Evolutionary conservation across 2,329 filamentous ascomycete species (phyloP).

Genomic region (Chrysoporthe austroafricana): DNA sequence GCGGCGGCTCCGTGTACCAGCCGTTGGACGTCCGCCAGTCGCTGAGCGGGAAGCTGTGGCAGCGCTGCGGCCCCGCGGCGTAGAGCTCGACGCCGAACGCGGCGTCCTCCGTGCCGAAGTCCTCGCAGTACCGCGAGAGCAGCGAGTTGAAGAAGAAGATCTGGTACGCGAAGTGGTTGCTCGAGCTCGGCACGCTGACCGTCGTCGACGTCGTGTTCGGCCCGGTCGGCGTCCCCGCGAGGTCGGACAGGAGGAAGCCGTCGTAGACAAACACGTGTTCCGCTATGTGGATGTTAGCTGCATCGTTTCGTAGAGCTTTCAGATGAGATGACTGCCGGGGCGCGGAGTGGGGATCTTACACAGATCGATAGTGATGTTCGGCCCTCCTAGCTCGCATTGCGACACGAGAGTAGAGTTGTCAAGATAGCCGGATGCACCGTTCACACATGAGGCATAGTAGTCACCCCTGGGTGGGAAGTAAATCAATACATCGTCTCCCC

Average conservation of each 20-base stretch:
- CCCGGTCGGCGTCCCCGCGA: background rate
- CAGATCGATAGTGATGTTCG: background rate
- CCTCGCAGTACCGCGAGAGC: background rate
- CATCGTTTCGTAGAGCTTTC: background rate
- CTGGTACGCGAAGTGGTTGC: conserved; percentile 8
- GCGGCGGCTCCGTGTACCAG: conserved; percentile 10
- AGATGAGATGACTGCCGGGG: background rate
- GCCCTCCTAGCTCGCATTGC: background rate
- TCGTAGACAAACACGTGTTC: conserved; percentile 7
- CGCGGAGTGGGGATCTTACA: background rate
- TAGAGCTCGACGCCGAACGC: conserved; percentile 8
- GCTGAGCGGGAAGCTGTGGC: conserved; percentile 2
- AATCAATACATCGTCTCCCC: background rate
- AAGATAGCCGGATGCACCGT: background rate
- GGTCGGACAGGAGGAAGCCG: conserved; percentile 11
- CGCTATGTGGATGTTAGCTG: background rate
- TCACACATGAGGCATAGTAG: conserved; percentile 10
- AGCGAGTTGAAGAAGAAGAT: conserved; percentile 4
- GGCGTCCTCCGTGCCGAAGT: conserved; percentile 4
- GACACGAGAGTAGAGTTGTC: conserved; percentile 12
- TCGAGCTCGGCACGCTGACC: background rate
- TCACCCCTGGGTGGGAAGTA: background rate
- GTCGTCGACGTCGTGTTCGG: background rate
- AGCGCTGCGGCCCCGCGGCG: conserved; percentile 1
- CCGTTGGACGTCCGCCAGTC: conserved; percentile 7